A percentile compares a stretch with the other conserved stretches of the same genome.
phyloP scores from a whole-genome alignment of 495 filamentous ascomycete species.

The Hyaloscypha finlandica region DNA sequence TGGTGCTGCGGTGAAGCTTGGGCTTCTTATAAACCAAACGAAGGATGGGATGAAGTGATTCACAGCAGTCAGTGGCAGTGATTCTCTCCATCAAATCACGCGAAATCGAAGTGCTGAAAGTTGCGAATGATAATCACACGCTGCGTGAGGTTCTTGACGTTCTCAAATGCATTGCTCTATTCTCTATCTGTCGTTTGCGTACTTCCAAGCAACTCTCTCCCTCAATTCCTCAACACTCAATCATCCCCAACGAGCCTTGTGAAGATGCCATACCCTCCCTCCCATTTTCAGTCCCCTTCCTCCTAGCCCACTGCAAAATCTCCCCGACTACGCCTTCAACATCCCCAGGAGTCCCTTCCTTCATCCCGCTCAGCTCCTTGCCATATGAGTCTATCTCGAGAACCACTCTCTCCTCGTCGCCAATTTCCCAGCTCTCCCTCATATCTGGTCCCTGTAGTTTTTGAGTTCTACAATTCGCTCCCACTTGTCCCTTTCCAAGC shows the following conservation, averaged over 20 bases:
- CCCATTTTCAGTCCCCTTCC: background rate
- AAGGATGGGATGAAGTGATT: too few relatives aligned
- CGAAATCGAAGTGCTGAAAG: too few relatives aligned
- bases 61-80: too few relatives aligned
- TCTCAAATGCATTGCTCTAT: background rate
- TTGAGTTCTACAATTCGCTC: background rate
- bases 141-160: too few relatives aligned
- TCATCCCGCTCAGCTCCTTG: background rate
- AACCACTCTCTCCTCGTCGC: slow-evolving; percentile 1
- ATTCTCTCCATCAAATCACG: too few relatives aligned
- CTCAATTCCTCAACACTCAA: background rate
- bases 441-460: background rate
- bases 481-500: background rate
- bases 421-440: background rate
- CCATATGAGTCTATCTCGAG: background rate
- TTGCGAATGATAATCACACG: too few relatives aligned
- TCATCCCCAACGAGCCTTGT: background rate
- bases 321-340: background rate
- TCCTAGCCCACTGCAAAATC: background rate
- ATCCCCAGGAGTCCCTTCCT: background rate
- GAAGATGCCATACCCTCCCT: slow-evolving; percentile 2
- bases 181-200: background rate
- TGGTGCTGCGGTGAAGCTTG: too few relatives aligned
- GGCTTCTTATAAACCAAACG: too few relatives aligned
- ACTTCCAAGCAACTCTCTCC: too few relatives aligned